Percentiles rank a stretch among this genome's conserved stretches.
Conservation (phyloP, 345 rosid genomes). For the Linum tenue region DNA sequence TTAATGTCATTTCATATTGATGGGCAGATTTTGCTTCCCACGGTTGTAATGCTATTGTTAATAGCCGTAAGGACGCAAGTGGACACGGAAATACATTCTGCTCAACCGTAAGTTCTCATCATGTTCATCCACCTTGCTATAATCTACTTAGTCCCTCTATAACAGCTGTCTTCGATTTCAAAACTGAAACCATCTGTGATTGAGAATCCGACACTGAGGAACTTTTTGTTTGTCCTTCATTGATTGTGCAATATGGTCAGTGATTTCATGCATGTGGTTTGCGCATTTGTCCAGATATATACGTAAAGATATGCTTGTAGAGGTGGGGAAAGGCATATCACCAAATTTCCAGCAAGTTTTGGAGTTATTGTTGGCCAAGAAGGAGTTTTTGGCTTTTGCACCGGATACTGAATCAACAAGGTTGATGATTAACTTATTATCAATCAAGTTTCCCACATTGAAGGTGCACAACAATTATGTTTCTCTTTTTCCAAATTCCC, state of each 20-base stretch:
- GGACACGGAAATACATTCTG: slow-evolving; percentile 73
- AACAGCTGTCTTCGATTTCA: neutral
- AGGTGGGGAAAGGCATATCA: slow-evolving; percentile 78
- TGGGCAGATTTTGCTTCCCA: slow-evolving; percentile 79
- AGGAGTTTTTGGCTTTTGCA: slow-evolving; percentile 81
- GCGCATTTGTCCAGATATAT: slow-evolving; percentile 43
- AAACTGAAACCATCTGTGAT: neutral
- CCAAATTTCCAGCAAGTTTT: slow-evolving; percentile 71
- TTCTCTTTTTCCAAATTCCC: neutral
- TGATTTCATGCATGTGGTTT: slow-evolving; percentile 1
- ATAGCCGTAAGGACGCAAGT: slow-evolving; percentile 75
- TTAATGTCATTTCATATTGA: neutral
- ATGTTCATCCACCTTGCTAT: neutral
- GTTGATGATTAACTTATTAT: slow-evolving; percentile 63
- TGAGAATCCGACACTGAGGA: neutral
- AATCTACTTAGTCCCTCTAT: neutral
- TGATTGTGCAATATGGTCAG: neutral
- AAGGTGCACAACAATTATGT: slow-evolving; percentile 32
- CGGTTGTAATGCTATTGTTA: slow-evolving; percentile 66
- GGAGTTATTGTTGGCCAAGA: slow-evolving; percentile 44
- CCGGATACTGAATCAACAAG: slow-evolving; percentile 78
- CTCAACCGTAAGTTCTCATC: slow-evolving; percentile 55
- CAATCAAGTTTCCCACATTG: slow-evolving; percentile 68
- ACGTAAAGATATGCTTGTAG: slow-evolving; percentile 46
- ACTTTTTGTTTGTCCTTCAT: neutral